Base-by-base conservation (phyloP, 1,284 basidiomycete species). In the Porogramme epimiltina region DNA sequence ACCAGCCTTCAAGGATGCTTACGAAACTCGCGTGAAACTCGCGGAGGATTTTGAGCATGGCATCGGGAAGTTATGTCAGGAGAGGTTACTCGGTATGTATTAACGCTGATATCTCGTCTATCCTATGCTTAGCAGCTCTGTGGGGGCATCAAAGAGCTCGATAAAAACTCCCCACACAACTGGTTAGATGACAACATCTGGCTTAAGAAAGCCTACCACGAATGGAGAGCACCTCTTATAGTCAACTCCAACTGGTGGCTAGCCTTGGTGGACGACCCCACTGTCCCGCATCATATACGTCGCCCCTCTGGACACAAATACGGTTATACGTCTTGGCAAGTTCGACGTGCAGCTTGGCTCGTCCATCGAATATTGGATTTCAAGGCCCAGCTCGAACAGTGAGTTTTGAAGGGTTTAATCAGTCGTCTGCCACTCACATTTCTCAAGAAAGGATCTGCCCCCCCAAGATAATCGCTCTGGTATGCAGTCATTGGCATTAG, bases 211-310 rank as follows among this genome's bases (percentile, higher is more conserved):
- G 88, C 93, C 0, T 99, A 98, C 71, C 85, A 93, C 56, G 90
- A 94, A 71, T 93, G 89, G 87, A 83, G 95, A 41, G 83, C 84
- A 1, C 93, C 96, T 0, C 75, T 98, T 26, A 77, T 93, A 52
- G 73, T 99, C 64, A 92, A 98, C 72, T 96, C 94, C 9, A 98
- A 98, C 67, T 98, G 95, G 95, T 98, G 95, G 95, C 77, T 98
- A 40, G 79, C 93, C n/a, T 91, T 95, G 66, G 70, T 74, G 38
- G 81, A 91, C 56, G 87, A 90, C 56, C 63, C 72, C 1, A 71
- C 64, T 22, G 73, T 89, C 18, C 84, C 85, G 1, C 61, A 66
- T 9, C 63, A 71, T 13, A 77, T 79, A 1, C 67, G 79, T 22
- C 31, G 68, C 54, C 55, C 34, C 61, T 26, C 26, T 72, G 48